Evolutionary conservation across 2,329 filamentous ascomycete genomes (phyloP).

Genomic region (Aaosphaeria arxii): DNA sequence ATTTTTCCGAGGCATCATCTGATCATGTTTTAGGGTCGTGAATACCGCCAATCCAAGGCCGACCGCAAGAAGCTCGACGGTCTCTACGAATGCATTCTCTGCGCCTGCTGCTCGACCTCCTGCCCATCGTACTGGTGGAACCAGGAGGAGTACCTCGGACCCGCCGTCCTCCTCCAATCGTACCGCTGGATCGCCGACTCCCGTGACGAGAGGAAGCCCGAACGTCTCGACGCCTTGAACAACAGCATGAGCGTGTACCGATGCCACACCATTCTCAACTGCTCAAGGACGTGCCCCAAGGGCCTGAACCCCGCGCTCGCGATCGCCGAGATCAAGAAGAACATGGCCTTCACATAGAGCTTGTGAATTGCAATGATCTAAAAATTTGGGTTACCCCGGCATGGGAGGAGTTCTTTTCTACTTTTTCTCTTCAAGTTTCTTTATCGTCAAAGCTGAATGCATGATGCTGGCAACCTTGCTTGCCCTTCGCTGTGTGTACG

Average conservation of each 20-base stretch:
- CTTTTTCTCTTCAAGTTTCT: too few relatives aligned
- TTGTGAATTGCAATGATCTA: not conserved
- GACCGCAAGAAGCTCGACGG: slow-evolving; percentile 97
- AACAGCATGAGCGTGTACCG: slow-evolving; percentile 99
- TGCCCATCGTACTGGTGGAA: slow-evolving; percentile 99
- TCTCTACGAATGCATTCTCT: slow-evolving; percentile 98
- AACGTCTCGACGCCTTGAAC: slow-evolving; percentile 88
- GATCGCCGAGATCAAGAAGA: slow-evolving; percentile 98
- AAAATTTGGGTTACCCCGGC: not conserved
- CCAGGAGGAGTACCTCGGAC: slow-evolving; percentile 95
- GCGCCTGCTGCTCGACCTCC: slow-evolving; percentile 97
- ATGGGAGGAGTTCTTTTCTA: not conserved
- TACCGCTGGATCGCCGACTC: slow-evolving; percentile 97
- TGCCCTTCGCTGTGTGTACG: slow-evolving; percentile 8
- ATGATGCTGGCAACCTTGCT: not conserved
- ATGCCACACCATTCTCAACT: slow-evolving; percentile 99
- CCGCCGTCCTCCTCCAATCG: slow-evolving; percentile 92
- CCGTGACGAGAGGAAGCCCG: slow-evolving; percentile 81
- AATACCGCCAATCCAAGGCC: slow-evolving; percentile 85
- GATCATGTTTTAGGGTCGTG: slow-evolving; percentile 66
- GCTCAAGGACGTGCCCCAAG: slow-evolving; percentile 96
- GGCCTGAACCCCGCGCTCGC: slow-evolving; percentile 92
- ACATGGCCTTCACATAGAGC: slow-evolving; percentile 62
- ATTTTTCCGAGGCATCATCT: slow-evolving; percentile 5
- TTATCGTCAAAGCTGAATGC: not conserved